Evolutionary conservation across 768 basidiomycete genomes (phyloP).

Genomic region (Leucosporidium creatinivorum): DNA sequence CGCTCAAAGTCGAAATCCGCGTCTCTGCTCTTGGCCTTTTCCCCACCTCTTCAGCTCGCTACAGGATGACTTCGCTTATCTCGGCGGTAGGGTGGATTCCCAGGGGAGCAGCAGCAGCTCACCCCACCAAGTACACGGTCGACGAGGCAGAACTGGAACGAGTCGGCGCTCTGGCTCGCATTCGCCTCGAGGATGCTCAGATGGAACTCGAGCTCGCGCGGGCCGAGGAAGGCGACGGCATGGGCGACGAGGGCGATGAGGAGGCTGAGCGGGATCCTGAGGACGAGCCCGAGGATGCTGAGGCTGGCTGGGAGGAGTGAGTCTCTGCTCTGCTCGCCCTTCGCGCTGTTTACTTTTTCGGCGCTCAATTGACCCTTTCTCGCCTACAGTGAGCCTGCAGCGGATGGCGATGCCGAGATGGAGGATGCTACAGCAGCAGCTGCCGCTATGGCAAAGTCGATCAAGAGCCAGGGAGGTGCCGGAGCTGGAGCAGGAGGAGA

Average conservation of each 20-base stretch:
- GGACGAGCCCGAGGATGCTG: slow-evolving; percentile 44
- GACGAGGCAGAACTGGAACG: slow-evolving; percentile 84
- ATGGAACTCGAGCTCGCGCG: slow-evolving; percentile 75
- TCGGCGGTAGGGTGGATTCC: slow-evolving; percentile 47
- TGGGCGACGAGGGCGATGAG: slow-evolving; percentile 52
- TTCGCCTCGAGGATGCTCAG: slow-evolving; percentile 83
- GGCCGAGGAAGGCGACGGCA: slow-evolving; percentile 65
- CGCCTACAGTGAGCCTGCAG: slow-evolving; percentile 47
- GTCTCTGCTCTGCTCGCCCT: slow-evolving; percentile 42
- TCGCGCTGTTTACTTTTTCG: not conserved
- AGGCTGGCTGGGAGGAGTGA: slow-evolving; percentile 73
- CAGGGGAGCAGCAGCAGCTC: slow-evolving; percentile 62
- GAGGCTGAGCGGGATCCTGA: slow-evolving; percentile 48
- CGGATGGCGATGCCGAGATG: slow-evolving; percentile 50
- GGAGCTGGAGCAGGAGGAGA: slow-evolving; percentile 42
- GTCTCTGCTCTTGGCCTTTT: too few species aligned
- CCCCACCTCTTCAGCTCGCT: not conserved
- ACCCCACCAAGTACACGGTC: slow-evolving; percentile 80
- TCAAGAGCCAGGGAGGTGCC: slow-evolving; percentile 34
- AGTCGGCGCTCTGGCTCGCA: slow-evolving; percentile 75
- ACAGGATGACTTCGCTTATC: slow-evolving; percentile 30
- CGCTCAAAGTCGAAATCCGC: too few species aligned
- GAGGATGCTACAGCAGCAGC: slow-evolving; percentile 33
- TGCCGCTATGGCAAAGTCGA: slow-evolving; percentile 44
- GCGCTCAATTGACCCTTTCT: not conserved